A percentile compares a stretch with the other conserved stretches of the same genome.
phyloP scores from a whole-genome alignment of 2,329 filamentous ascomycete genomes.

The Pochonia chlamydosporia region DNA sequence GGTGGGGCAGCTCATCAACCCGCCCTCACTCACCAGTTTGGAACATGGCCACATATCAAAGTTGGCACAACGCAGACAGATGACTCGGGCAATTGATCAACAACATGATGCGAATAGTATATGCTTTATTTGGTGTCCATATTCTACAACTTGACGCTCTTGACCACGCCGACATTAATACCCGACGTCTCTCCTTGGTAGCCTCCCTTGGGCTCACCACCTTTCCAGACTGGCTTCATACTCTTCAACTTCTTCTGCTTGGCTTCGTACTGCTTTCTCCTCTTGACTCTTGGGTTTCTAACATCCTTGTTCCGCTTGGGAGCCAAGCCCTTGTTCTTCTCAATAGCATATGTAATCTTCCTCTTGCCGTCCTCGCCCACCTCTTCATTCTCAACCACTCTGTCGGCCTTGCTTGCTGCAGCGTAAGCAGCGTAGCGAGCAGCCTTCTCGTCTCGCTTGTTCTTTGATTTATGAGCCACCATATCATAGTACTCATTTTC shows the following conservation, averaged over 20 bases:
- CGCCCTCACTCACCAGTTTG: background rate
- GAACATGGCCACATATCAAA: background rate
- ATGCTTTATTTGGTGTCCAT: background rate
- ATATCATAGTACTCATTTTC: conserved; percentile 86
- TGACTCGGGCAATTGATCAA: background rate
- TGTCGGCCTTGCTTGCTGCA: conserved; percentile 57
- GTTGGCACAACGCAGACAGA: background rate
- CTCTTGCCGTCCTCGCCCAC: conserved; percentile 82
- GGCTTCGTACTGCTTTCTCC: conserved; percentile 91
- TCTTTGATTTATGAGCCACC: conserved; percentile 62
- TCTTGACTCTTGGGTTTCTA: conserved; percentile 94
- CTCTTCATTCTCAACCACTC: conserved; percentile 59
- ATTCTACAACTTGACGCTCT: conserved; percentile 79
- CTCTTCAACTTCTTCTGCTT: conserved; percentile 96
- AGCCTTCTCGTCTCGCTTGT: conserved; percentile 69
- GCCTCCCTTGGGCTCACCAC: conserved; percentile 74
- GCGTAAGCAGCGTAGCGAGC: conserved; percentile 50
- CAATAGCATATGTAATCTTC: conserved; percentile 86
- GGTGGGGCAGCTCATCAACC: conserved; percentile 4
- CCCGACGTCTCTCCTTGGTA: conserved; percentile 91
- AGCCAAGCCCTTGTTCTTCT: conserved; percentile 95
- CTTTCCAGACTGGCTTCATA: conserved; percentile 80
- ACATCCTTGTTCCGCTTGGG: conserved; percentile 90
- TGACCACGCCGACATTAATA: conserved; percentile 90
- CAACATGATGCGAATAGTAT: background rate